A percentile compares a stretch with the other conserved stretches of the same genome.
These are phyloP conservation scores for Syzygium syzygioides DNA, from an alignment of 441 rosid species.

Conservation along the genomic window DNA sequence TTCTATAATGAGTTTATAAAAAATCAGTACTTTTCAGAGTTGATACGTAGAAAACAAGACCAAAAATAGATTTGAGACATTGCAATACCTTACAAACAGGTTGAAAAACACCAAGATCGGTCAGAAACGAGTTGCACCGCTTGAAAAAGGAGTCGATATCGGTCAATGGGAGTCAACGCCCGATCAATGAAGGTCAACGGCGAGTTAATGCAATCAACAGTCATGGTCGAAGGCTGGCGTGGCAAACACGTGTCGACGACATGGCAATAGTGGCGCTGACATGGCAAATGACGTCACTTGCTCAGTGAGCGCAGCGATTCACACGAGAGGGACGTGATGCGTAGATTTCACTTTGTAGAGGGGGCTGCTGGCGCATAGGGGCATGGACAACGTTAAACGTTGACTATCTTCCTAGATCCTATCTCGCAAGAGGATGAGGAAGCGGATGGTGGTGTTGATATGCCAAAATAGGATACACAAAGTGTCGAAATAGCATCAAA, in stretches of 20 bases:
- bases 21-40: not conserved
- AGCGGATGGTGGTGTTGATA: no score
- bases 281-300: not conserved
- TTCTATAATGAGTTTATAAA: not conserved
- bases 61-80: not conserved
- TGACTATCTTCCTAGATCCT: not conserved
- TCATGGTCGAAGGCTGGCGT: not conserved
- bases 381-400: fast-evolving
- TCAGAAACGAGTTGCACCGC: fast-evolving
- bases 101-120: not conserved
- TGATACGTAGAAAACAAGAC: not conserved
- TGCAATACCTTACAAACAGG: not conserved
- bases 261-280: not conserved
- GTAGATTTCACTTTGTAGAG: not conserved
- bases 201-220: not conserved
- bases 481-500: no score
- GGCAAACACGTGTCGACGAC: not conserved
- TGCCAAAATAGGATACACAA: no score
- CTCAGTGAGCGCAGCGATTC: fast-evolving
- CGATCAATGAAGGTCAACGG: not conserved
- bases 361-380: not conserved
- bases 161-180: not conserved
- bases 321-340: not conserved
- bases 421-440: not conserved
- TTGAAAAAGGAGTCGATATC: not conserved